Percentiles rank a stretch among this genome's conserved stretches.
Evolutionary conservation across 768 basidiomycete species (phyloP).

Genomic region (Tulasnella sp.): DNA sequence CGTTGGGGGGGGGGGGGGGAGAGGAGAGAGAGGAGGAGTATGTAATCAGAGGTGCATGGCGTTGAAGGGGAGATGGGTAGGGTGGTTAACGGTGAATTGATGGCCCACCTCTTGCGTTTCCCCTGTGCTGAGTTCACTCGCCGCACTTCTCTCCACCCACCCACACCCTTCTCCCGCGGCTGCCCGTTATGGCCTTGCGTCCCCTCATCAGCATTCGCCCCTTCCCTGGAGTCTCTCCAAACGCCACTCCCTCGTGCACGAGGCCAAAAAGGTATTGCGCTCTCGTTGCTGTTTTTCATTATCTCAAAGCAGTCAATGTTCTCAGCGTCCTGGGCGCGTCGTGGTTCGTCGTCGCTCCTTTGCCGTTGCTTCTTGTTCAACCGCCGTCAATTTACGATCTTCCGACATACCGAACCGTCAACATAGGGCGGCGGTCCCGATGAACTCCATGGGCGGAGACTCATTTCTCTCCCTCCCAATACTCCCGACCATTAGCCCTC

Average conservation of each 20-base stretch:
- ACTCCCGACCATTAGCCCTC: conserved; percentile 13
- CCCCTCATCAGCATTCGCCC: background rate
- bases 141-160: background rate
- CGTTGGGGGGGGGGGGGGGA: background rate
- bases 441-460: background rate
- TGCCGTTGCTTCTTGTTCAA: background rate
- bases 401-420: background rate
- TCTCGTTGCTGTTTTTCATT: background rate
- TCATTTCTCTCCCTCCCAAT: background rate
- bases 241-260: conserved; percentile 12
- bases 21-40: background rate
- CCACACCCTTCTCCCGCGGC: conserved; percentile 6
- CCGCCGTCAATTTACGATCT: conserved; percentile 9
- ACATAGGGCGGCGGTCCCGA: background rate
- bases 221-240: background rate
- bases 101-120: background rate
- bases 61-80: background rate
- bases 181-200: background rate
- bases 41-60: background rate
- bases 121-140: background rate
- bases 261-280: background rate
- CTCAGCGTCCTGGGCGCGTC: background rate
- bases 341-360: background rate
- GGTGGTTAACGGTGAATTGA: background rate
- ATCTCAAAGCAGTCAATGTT: background rate